Conservation (phyloP, 345 rosid species). For the Dipteronia dyeriana region DNA sequence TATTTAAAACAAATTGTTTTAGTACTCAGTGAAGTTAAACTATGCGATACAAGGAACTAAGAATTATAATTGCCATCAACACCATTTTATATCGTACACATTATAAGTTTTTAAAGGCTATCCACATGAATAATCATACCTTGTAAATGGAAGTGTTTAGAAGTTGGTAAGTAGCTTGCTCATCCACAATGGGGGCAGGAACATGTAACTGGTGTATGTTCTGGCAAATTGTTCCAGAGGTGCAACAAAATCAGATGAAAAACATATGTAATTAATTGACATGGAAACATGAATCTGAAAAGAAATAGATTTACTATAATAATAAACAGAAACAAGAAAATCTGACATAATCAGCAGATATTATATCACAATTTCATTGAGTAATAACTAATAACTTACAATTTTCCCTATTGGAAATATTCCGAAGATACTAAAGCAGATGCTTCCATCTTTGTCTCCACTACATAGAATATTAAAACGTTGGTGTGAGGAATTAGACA, state of each 20-base stretch:
- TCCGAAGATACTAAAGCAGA: slow-evolving; percentile 89
- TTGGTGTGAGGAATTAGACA: slow-evolving; percentile 73
- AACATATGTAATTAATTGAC: slow-evolving; percentile 18
- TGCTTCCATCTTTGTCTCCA: slow-evolving; percentile 80
- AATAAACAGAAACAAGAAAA: background rate
- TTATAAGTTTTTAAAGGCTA: slow-evolving; percentile 6
- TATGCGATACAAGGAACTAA: background rate
- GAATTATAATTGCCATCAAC: background rate
- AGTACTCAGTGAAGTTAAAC: slow-evolving; percentile 3
- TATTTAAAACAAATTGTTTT: background rate
- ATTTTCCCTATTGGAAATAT: slow-evolving; percentile 87
- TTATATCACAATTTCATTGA: background rate
- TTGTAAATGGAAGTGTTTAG: slow-evolving; percentile 58
- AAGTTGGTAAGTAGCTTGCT: slow-evolving; percentile 44
- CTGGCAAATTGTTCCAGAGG: slow-evolving; percentile 46
- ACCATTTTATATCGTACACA: background rate
- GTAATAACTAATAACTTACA: slow-evolving; percentile 59
- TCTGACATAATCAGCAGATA: background rate
- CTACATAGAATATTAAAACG: slow-evolving; percentile 90
- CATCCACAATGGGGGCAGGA: slow-evolving; percentile 40
- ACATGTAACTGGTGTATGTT: slow-evolving; percentile 66
- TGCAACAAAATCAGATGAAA: slow-evolving; percentile 16
- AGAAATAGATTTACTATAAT: background rate
- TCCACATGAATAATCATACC: slow-evolving; percentile 39
- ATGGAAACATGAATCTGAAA: background rate